A percentile compares a stretch with the other conserved stretches of the same genome.
phyloP scores from a whole-genome alignment of 805 yeast species.

The Ogataea kodamae region DNA sequence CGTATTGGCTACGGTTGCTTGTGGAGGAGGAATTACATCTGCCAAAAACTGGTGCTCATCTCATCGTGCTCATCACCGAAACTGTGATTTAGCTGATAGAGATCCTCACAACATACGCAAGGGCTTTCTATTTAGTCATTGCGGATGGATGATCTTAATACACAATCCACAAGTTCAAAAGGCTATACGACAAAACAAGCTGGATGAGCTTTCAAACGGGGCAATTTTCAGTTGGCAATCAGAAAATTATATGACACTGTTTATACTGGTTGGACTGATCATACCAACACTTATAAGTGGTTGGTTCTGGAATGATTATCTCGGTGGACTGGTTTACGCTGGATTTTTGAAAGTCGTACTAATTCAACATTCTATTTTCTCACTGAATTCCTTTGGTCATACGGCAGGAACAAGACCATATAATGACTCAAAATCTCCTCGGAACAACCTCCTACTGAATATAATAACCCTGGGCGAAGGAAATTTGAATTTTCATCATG shows the following conservation, averaged over 20 bases:
- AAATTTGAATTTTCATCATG: constrained; percentile 91
- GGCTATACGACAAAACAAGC: constrained; percentile 40
- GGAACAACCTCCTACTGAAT: constrained; percentile 61
- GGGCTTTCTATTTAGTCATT: constrained; percentile 78
- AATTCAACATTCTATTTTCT: constrained; percentile 77
- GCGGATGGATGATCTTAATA: constrained; percentile 80
- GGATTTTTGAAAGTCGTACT: constrained; percentile 69
- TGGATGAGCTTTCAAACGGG: constrained; percentile 62
- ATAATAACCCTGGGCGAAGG: constrained; percentile 85
- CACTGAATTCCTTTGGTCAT: constrained; percentile 83
- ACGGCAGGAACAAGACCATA: constrained; percentile 69
- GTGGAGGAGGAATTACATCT: constrained; percentile 74
- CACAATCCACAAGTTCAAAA: constrained; percentile 54
- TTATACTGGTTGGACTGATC: constrained; percentile 43
- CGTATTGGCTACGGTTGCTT: constrained; percentile 56
- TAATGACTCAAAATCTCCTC: constrained; percentile 70
- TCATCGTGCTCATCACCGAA: constrained; percentile 89
- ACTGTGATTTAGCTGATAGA: constrained; percentile 71
- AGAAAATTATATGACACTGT: constrained; percentile 59
- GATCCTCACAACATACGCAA: constrained; percentile 85
- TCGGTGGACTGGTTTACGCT: constrained; percentile 75
- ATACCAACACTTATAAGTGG: constrained; percentile 68
- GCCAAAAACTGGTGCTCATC: constrained; percentile 76
- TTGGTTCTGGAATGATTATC: constrained; percentile 64
- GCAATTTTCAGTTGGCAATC: constrained; percentile 64